These are phyloP conservation scores for Casuarina cunninghamiana DNA, from an alignment of 306 rosid species.

Conservation along the genomic window DNA sequence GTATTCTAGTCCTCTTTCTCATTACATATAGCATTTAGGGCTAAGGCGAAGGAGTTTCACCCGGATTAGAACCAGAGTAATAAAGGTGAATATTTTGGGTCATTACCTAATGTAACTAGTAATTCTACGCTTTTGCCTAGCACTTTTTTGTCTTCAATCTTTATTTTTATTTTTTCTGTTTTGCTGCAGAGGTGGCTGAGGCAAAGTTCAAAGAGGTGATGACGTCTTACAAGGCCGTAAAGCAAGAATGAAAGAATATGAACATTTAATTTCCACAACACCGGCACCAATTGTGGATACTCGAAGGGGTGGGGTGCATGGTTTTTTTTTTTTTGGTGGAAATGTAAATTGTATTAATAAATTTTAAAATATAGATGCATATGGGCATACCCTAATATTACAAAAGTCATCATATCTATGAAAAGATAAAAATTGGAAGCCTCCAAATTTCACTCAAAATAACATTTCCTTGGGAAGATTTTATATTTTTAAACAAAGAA, in stretches of 20 bases:
- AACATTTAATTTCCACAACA: slow-evolving; percentile 27
- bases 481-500: no score
- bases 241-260: slow-evolving; percentile 59
- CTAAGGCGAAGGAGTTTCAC: slow-evolving; percentile 87
- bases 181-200: slow-evolving; percentile 78
- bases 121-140: slow-evolving; percentile 10
- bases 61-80: slow-evolving; percentile 96
- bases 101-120: slow-evolving; percentile 12
- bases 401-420: no score
- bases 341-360: no score
- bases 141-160: neutral
- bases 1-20: neutral
- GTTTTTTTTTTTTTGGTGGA: no score
- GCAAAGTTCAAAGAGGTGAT: slow-evolving; percentile 94
- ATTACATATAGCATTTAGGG: slow-evolving; percentile 81
- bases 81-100: slow-evolving; percentile 52
- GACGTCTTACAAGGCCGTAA: slow-evolving; percentile 89
- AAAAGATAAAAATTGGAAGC: no score
- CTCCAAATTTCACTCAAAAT: no score
- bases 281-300: slow-evolving; percentile 7
- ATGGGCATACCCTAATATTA: no score
- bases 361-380: no score
- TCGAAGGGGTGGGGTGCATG: slow-evolving; percentile 15
- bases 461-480: no score
- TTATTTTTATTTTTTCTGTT: slow-evolving; percentile 11